phyloP scores from a whole-genome alignment of 23 red algal species.

The Gracilaria vermiculophylla region DNA sequence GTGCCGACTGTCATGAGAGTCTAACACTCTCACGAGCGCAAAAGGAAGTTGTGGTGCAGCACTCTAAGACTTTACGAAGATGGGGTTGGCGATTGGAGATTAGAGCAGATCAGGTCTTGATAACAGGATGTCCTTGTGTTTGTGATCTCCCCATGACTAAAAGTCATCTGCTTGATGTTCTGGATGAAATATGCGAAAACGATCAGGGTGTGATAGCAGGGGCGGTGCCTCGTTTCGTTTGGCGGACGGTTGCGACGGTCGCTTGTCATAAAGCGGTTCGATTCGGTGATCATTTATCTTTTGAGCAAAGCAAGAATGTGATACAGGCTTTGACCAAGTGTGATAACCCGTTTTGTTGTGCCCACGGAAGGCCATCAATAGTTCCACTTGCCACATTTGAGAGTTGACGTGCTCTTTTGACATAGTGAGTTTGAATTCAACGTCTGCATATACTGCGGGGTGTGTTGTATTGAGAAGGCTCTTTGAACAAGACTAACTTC shows the following conservation, averaged over 20 bases:
- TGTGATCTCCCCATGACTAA: conserved; percentile 9
- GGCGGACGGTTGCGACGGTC: conserved; percentile 41
- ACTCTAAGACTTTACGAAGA: background rate
- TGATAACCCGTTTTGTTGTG: conserved; percentile 85
- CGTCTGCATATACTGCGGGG: no score
- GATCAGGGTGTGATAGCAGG: background rate
- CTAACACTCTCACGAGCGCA: background rate
- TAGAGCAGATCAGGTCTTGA: background rate
- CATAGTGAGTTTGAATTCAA: no score
- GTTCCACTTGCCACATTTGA: conserved; percentile 57
- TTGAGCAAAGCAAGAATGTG: conserved; percentile 40
- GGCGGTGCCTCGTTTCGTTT: conserved; percentile 14
- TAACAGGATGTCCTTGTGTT: conserved; percentile 1
- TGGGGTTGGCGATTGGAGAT: conserved; percentile 38
- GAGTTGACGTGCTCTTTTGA: no score
- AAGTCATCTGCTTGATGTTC: conserved; percentile 50
- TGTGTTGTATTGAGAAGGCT: no score
- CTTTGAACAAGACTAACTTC: no score
- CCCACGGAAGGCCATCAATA: conserved; percentile 89
- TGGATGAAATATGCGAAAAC: conserved; percentile 38
- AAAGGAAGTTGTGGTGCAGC: background rate
- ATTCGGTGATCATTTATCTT: conserved; percentile 80
- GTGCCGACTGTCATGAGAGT: background rate
- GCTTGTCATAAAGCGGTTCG: conserved; percentile 87
- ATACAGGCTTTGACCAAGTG: conserved; percentile 55